These are phyloP conservation scores for Phanerochaete sordida DNA, from an alignment of 768 basidiomycete species.

Conservation along the genomic window DNA sequence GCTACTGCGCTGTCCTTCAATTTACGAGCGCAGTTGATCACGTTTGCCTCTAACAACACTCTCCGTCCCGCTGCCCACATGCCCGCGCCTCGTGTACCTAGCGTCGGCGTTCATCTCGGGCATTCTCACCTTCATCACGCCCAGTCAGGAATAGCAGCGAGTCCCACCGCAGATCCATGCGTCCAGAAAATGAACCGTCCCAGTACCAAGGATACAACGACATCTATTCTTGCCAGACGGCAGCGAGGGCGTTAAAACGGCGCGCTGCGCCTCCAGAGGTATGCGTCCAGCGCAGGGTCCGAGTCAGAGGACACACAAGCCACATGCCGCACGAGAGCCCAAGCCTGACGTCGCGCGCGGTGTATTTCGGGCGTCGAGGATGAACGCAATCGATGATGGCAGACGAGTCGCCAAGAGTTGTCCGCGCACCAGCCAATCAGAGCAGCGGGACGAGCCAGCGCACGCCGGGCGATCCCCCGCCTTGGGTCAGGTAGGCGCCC, in stretches of 20 bases:
- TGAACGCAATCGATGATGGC: neutral
- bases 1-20: too few relatives aligned
- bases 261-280: neutral
- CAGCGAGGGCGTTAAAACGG: neutral
- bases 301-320: neutral
- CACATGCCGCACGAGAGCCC: too few relatives aligned
- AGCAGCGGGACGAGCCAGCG: neutral
- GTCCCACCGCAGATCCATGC: neutral
- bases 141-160: too few relatives aligned
- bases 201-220: neutral
- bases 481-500: slow-evolving; percentile 2
- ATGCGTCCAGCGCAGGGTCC: neutral
- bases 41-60: too few relatives aligned
- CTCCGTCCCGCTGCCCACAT: too few relatives aligned
- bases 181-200: neutral
- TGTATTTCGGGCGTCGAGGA: neutral
- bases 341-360: too few relatives aligned
- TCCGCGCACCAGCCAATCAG: neutral
- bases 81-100: too few relatives aligned
- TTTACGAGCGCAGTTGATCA: too few relatives aligned
- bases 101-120: too few relatives aligned
- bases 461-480: neutral
- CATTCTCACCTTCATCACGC: too few relatives aligned
- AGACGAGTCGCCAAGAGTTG: neutral
- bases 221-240: neutral